phyloP scores from a whole-genome alignment of 2,329 filamentous ascomycete genomes.

The Paecilomyces variotii region DNA sequence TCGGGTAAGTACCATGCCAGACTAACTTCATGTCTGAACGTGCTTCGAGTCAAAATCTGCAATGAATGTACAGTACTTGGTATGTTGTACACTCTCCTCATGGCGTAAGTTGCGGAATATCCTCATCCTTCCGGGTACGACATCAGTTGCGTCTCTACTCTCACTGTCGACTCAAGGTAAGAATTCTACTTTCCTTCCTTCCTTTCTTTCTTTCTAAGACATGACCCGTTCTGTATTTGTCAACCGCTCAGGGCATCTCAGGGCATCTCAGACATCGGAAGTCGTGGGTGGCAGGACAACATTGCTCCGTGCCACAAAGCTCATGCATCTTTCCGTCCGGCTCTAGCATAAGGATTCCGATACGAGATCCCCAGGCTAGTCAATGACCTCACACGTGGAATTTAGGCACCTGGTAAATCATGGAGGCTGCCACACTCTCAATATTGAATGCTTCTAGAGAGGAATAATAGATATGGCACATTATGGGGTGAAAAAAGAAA shows the following conservation, averaged over 20 bases:
- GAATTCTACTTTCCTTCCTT: background rate
- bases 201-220: background rate
- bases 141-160: background rate
- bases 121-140: background rate
- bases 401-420: background rate
- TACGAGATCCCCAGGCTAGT: background rate
- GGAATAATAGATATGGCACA: background rate
- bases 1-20: background rate
- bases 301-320: background rate
- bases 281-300: background rate
- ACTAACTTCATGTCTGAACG: background rate
- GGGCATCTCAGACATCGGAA: background rate
- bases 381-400: background rate
- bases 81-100: background rate
- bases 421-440: background rate
- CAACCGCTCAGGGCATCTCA: background rate
- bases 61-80: background rate
- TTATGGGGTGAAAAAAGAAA: background rate
- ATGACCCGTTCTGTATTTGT: background rate
- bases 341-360: background rate
- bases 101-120: background rate
- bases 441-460: background rate
- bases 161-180: background rate
- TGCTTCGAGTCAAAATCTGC: background rate
- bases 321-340: background rate